phyloP scores from a whole-genome alignment of 192 early-diverging fungal species.

The Backusella luteola region DNA sequence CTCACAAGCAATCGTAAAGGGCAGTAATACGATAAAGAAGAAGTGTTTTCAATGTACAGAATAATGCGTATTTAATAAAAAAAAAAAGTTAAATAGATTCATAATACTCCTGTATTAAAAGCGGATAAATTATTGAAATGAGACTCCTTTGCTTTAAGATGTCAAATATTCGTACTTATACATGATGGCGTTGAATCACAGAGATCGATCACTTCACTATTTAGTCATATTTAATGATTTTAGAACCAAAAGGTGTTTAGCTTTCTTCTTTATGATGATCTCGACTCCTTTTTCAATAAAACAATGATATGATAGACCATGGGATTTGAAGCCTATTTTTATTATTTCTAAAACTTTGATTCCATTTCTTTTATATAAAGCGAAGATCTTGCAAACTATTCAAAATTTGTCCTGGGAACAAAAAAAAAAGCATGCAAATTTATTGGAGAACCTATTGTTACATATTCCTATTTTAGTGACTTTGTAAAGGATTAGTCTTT shows the following conservation, averaged over 20 bases:
- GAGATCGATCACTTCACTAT: not conserved
- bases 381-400: not conserved
- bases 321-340: not conserved
- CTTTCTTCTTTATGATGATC: not conserved
- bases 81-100: not conserved
- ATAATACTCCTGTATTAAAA: not conserved
- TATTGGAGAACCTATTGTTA: not conserved
- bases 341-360: not conserved
- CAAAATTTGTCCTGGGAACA: not conserved
- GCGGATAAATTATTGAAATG: not conserved
- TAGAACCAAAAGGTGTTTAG: not conserved
- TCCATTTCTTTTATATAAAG: not conserved
- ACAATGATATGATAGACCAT: not conserved
- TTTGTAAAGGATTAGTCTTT: not conserved
- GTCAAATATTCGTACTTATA: not conserved
- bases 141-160: not conserved
- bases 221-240: not conserved
- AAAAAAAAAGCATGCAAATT: not conserved
- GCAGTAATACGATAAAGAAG: not conserved
- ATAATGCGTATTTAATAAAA: not conserved
- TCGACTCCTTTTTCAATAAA: not conserved
- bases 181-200: not conserved
- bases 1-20: not conserved
- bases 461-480: not conserved
- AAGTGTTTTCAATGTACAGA: not conserved